Base-by-base conservation (phyloP, 129 eudicot genomes). In the Cynara cardunculus region DNA sequence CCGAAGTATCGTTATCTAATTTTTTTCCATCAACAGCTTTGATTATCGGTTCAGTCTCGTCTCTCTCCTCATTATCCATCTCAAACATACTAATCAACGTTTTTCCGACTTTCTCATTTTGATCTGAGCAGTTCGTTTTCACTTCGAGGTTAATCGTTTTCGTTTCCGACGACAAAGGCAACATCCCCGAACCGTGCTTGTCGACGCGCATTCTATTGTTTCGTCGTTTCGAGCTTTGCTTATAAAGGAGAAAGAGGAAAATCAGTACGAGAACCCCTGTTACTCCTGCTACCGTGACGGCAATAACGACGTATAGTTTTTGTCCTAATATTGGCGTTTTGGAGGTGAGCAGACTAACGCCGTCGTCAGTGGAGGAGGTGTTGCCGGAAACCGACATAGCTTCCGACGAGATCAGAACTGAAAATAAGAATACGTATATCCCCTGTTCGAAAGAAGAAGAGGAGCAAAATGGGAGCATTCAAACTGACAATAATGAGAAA, bases 311-410 rank as follows among this genome's bases (percentile, higher is more conserved):
- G 82, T 93, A 91, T 21, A 93, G 91, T 62, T 79, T 87, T 49
- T 84, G 91, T 0, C 94, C 92, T 2, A 93, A 32, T 4, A 91
- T 75, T 14, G 94, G 86, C 32, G 97, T 91, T 78, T 77, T 86
- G 41, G 82, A 73, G 49, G 74, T 56, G 14, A 91, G 67, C 18
- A 66, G 19, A 72, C 37, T 41, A n/a, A 28, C 41, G 4, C 83
- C 73, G 24, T 81, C 71, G 68, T n/a, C 37, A 0, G 68, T 69
- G 72, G 79, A 74, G 84, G 90, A 46, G 71, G 77, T n/a, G 0
- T 83, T 71, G 65, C 76, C 89, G 82, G 94, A 71, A 71, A 74
- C 65, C 30, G 88, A 76, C 89, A 82, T 90, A 6, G 27, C 19
- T 80, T 53, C 78, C 84, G 86, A 73, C 78, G 84, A 65, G 84